phyloP scores from a whole-genome alignment of 345 rosid species.

The Hibiscus syriacus region DNA sequence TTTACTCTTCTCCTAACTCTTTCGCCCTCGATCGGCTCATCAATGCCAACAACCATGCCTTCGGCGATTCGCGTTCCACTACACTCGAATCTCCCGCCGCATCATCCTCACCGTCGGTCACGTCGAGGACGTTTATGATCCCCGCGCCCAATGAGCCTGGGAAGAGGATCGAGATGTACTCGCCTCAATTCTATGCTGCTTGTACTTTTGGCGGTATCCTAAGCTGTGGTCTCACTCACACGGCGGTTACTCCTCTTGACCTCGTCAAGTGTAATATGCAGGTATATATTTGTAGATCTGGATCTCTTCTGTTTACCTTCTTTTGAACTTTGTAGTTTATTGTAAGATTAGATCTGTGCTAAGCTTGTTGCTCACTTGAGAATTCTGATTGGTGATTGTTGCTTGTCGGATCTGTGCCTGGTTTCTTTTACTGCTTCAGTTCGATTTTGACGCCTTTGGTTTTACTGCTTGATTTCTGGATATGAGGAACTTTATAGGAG shows the following conservation, averaged over 20 bases:
- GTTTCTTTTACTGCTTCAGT: not conserved
- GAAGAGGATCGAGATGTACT: slow-evolving; percentile 75
- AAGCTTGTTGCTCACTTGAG: not conserved
- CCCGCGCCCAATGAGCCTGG: slow-evolving; percentile 66
- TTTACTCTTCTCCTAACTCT: slow-evolving; percentile 29
- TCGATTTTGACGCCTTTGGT: not conserved
- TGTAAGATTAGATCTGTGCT: slow-evolving; percentile 4
- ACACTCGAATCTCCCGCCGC: slow-evolving; percentile 18
- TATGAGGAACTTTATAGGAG: not conserved
- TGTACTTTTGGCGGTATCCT: slow-evolving; percentile 83
- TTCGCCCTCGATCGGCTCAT: slow-evolving; percentile 26
- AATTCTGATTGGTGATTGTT: not conserved
- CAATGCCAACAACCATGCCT: slow-evolving; percentile 20
- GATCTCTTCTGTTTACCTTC: not conserved
- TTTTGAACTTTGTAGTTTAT: not conserved
- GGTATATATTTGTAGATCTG: slow-evolving; percentile 31
- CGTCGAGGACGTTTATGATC: slow-evolving; percentile 24
- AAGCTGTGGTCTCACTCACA: slow-evolving; percentile 89
- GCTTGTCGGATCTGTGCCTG: not conserved
- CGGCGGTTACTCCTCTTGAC: slow-evolving; percentile 93
- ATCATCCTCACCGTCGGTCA: slow-evolving; percentile 8
- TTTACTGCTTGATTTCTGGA: not conserved
- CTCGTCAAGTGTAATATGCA: slow-evolving; percentile 99
- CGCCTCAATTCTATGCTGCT: slow-evolving; percentile 82
- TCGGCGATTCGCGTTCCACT: slow-evolving; percentile 10